phyloP scores from a whole-genome alignment of 2,329 filamentous ascomycete species.

The Trichophyton mentagrophytes region DNA sequence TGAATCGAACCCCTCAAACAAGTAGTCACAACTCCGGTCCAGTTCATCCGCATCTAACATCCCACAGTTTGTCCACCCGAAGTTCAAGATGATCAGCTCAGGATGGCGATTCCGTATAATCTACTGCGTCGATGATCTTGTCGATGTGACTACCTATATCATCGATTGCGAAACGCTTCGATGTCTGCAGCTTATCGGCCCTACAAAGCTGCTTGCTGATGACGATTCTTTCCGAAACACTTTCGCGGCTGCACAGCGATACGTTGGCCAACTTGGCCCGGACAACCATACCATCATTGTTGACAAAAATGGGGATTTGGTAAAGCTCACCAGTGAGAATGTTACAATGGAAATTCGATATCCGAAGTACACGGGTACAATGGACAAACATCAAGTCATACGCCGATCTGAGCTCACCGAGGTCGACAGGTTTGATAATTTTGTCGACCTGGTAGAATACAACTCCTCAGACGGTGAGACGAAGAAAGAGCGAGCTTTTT shows the following conservation, averaged over 20 bases:
- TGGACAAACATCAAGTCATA: not conserved
- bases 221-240: not conserved
- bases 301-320: not conserved
- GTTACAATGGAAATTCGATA: constrained; percentile 6
- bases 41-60: too few species aligned
- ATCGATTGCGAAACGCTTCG: constrained; percentile 9
- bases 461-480: not conserved
- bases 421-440: constrained; percentile 6
- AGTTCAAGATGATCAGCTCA: constrained; percentile 5
- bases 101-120: constrained; percentile 5
- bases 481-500: constrained; percentile 3
- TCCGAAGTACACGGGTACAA: not conserved
- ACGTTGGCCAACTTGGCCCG: constrained; percentile 5
- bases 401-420: constrained; percentile 7
- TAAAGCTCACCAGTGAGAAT: constrained; percentile 4
- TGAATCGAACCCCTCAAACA: too few species aligned
- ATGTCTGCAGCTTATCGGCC: constrained; percentile 7
- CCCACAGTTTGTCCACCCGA: too few species aligned
- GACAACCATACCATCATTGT: not conserved
- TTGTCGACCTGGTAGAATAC: constrained; percentile 6
- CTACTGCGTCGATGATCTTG: not conserved
- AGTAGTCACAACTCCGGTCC: too few species aligned
- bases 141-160: not conserved
- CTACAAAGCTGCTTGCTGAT: not conserved
- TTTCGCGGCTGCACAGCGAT: not conserved